Evolutionary conservation across 768 basidiomycete genomes (phyloP), one percentile per base, ranked within the genome.

Genomic region (Lactarius indigo): DNA sequence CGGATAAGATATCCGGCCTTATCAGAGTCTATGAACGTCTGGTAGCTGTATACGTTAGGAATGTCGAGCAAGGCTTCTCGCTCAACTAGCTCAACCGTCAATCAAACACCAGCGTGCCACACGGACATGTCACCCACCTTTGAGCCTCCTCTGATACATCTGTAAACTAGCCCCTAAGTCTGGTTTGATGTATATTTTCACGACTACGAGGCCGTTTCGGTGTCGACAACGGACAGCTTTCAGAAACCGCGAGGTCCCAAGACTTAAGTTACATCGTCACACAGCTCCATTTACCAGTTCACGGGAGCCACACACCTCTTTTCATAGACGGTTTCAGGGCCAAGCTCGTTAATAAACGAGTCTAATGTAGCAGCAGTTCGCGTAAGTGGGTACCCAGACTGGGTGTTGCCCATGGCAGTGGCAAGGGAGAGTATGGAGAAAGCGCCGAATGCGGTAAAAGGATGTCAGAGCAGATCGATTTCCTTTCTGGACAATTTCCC

Each of bases 131-230:
- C 9, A 72, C 76, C 54, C 64, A 90, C 96, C 78, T 78, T 96
- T 97, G 70, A 98, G 79, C 68, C 90, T 80, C 63, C 88, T 79
- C 61, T 89, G 85, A 72, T 96, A 90, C 57, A 83, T 85, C 65
- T 87, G 78, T 73, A 98, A 78, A 15, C 89, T 90, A 64, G 96
- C 74, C 3, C 88, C 85, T 30, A 94, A 92, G 77, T 98, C 94
- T 0, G 94, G 90, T 75, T 99, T 98, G 74, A 96, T 87, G 79
- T 96, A 97, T 65, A 98, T 88, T 83, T 98, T 98, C 73, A 96
- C 85, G 60, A 97, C 88, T 39, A 98, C 79, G 47, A 86, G 88
- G 0, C 94, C 93, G 72, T 91, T 88, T 57, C 84, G 80, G 78
- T 97, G 93, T 47, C 89, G 83, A 74, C 90, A 96, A 73, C 91